A percentile compares a stretch with the other conserved stretches of the same genome.
phyloP scores from a whole-genome alignment of 306 rosid species.

The Sindora glabra region DNA sequence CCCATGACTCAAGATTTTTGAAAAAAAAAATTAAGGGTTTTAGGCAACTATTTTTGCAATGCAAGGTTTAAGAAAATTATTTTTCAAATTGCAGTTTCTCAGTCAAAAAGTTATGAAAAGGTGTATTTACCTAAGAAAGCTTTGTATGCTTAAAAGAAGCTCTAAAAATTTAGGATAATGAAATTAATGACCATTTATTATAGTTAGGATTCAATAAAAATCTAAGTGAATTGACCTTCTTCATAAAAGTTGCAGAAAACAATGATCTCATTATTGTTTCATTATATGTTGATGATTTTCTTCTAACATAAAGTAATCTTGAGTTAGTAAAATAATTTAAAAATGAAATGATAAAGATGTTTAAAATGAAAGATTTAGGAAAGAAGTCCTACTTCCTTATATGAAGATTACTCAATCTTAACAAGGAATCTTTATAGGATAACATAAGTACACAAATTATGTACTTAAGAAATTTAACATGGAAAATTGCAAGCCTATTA shows the following conservation, averaged over 20 bases:
- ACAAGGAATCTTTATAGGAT: not conserved
- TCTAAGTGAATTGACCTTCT: not conserved
- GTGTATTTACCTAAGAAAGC: not conserved
- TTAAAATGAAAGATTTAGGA: not conserved
- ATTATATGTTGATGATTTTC: too few relatives aligned
- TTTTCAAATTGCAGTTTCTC: too few relatives aligned
- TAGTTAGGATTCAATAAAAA: not conserved
- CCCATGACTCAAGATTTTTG: too few relatives aligned
- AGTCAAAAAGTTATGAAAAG: too few relatives aligned
- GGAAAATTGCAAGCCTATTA: not conserved
- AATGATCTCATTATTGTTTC: not conserved
- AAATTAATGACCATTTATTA: not conserved
- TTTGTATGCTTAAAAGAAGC: not conserved
- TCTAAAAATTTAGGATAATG: not conserved
- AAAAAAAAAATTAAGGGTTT: too few relatives aligned
- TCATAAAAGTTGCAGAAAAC: not conserved
- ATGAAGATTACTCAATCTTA: not conserved
- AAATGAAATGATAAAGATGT: not conserved
- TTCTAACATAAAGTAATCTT: not conserved
- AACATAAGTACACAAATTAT: not conserved
- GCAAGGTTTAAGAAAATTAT: too few relatives aligned
- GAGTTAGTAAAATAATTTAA: not conserved
- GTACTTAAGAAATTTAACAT: too few relatives aligned
- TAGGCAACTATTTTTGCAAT: too few relatives aligned
- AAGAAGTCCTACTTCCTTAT: not conserved